Evolutionary conservation across 1,139 yeast genomes (phyloP).

Genomic region (Taiozyma onychis): DNA sequence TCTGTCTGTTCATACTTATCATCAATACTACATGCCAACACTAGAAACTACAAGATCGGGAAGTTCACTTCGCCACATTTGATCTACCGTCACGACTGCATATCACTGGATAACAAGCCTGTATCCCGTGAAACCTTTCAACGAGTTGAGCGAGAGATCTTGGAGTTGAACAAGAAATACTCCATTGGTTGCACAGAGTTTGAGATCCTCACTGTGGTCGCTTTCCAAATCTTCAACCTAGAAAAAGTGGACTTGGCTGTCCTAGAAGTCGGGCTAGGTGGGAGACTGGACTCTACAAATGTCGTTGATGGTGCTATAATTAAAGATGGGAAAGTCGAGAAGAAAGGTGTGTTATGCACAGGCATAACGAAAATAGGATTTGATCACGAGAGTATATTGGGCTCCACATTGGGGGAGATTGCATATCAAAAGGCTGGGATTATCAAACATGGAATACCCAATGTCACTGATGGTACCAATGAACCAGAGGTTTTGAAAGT

Average conservation of each 20-base stretch:
- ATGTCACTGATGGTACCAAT: slow-evolving; percentile 72
- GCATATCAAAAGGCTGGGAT: slow-evolving; percentile 85
- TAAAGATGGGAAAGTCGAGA: slow-evolving; percentile 12
- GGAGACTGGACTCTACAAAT: slow-evolving; percentile 83
- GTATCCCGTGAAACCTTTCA: slow-evolving; percentile 45
- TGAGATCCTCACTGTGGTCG: slow-evolving; percentile 78
- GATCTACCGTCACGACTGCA: slow-evolving; percentile 66
- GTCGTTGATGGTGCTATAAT: slow-evolving; percentile 33
- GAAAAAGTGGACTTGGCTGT: slow-evolving; percentile 65
- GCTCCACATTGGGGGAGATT: slow-evolving; percentile 54
- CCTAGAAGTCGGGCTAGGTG: slow-evolving; percentile 90
- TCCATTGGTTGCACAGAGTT: slow-evolving; percentile 75
- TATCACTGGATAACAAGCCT: slow-evolving; percentile 55
- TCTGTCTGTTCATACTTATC: slow-evolving; percentile 78
- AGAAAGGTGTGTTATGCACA: slow-evolving; percentile 48
- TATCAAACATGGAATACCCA: slow-evolving; percentile 52
- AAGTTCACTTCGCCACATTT: slow-evolving; percentile 87
- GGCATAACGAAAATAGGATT: slow-evolving; percentile 81
- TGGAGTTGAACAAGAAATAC: slow-evolving; percentile 30
- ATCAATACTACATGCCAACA: slow-evolving; percentile 46
- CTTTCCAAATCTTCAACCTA: slow-evolving; percentile 64
- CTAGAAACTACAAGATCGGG: slow-evolving; percentile 47
- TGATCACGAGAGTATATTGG: slow-evolving; percentile 77
- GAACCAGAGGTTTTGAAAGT: slow-evolving; percentile 42
- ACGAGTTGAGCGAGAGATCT: slow-evolving; percentile 32